Conservation (phyloP, 2,329 filamentous ascomycete genomes). For the Chaetomiaceae sp. region DNA sequence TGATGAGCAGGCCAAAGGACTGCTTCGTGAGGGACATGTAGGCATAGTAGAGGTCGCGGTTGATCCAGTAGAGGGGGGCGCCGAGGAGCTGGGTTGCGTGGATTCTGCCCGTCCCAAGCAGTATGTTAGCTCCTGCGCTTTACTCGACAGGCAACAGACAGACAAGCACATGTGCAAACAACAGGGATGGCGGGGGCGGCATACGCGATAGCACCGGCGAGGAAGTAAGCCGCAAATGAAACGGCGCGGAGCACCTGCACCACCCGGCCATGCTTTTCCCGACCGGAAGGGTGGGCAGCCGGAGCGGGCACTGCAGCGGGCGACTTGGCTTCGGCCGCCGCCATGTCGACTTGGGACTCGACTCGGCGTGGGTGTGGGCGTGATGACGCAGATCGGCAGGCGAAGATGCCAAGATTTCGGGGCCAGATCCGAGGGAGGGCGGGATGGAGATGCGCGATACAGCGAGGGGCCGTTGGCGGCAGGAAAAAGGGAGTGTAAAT, state of each 20-base stretch:
- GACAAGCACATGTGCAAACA: too few relatives aligned
- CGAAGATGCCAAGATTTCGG: constrained; percentile 19
- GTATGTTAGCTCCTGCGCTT: not conserved
- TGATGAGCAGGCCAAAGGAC: constrained; percentile 72
- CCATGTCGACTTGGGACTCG: constrained; percentile 24
- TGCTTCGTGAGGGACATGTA: constrained; percentile 87
- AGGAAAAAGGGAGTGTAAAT: not conserved
- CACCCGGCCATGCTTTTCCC: constrained; percentile 45
- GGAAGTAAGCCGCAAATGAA: constrained; percentile 50
- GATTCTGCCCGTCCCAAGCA: constrained; percentile 45
- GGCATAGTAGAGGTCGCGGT: constrained; percentile 73
- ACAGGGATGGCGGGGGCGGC: constrained; percentile 22
- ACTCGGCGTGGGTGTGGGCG: constrained; percentile 3
- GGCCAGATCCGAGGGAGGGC: constrained; percentile 19
- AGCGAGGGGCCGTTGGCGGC: not conserved
- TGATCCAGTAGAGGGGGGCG: constrained; percentile 67
- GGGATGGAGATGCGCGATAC: not conserved
- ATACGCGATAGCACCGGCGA: constrained; percentile 45
- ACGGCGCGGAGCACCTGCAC: constrained; percentile 49
- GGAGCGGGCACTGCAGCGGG: constrained; percentile 5
- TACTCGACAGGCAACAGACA: too few relatives aligned
- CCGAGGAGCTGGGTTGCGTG: constrained; percentile 71
- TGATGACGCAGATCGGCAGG: constrained; percentile 36
- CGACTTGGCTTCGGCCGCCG: constrained; percentile 16
- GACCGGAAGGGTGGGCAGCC: constrained; percentile 49